Percentiles rank a stretch among this genome's conserved stretches.
Conservation (phyloP, 2,329 filamentous ascomycete genomes). For the Aspergillus thermomutatus region DNA sequence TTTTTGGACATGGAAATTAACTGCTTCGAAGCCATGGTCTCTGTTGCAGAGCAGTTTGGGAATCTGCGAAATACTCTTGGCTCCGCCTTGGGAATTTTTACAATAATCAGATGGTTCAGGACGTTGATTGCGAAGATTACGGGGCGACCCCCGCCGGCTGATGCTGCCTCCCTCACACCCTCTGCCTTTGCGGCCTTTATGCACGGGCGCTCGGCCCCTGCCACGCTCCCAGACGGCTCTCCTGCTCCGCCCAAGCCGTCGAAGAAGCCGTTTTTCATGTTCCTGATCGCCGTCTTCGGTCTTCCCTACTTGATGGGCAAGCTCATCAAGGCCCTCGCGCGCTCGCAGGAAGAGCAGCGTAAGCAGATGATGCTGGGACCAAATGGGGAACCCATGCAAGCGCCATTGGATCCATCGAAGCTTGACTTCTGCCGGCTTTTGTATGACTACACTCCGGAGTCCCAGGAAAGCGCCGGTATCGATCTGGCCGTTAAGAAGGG, state of each 20-base stretch:
- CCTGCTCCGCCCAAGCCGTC: constrained; percentile 69
- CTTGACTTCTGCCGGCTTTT: constrained; percentile 94
- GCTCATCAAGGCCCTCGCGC: constrained; percentile 79
- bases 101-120: constrained; percentile 89
- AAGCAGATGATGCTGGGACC: constrained; percentile 52
- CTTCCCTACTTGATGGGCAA: constrained; percentile 97
- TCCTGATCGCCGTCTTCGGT: constrained; percentile 89
- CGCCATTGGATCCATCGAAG: constrained; percentile 75
- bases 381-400: constrained; percentile 41
- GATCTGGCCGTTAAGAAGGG: constrained; percentile 92
- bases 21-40: constrained; percentile 75
- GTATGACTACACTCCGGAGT: constrained; percentile 88
- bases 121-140: constrained; percentile 90
- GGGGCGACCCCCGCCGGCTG: constrained; percentile 82
- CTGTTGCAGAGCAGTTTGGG: constrained; percentile 94
- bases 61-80: constrained; percentile 91
- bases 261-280: constrained; percentile 94
- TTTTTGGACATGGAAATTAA: background rate
- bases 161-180: constrained; percentile 81
- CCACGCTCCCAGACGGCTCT: constrained; percentile 61
- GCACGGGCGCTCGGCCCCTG: constrained; percentile 54
- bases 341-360: constrained; percentile 76
- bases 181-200: constrained; percentile 88
- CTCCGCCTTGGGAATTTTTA: constrained; percentile 92
- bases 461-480: constrained; percentile 62